Percentiles rank a stretch among this genome's conserved stretches.
Evolutionary conservation across 306 rosid genomes (phyloP).

Genomic region (Dalbergia cultrata): DNA sequence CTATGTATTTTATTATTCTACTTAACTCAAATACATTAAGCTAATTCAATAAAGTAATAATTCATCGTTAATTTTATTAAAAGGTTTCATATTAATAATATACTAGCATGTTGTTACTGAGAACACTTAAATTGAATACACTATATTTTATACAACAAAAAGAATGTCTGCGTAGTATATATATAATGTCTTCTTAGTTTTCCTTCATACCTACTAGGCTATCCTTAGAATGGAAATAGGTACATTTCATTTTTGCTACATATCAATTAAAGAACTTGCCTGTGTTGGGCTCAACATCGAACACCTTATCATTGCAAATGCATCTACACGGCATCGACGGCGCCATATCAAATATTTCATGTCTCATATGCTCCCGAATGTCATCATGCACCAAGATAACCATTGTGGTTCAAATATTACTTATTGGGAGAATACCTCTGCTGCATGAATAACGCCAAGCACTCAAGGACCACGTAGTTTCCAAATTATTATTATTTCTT

Average conservation of each 20-base stretch:
- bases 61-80: no score
- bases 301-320: constrained; percentile 43
- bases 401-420: constrained; percentile 12
- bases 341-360: constrained; percentile 35
- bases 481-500: not conserved
- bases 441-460: not conserved
- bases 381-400: constrained; percentile 16
- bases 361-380: constrained; percentile 11
- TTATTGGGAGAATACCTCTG: constrained; percentile 7
- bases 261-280: constrained; percentile 14
- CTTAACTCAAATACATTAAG: not conserved
- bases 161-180: not conserved
- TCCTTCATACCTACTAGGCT: not conserved
- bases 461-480: not conserved
- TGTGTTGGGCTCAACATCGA: constrained; percentile 23
- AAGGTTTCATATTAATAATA: no score
- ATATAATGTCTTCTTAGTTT: not conserved
- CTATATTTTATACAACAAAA: not conserved
- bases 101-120: no score
- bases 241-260: not conserved
- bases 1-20: no score
- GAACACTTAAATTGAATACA: no score
- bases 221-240: not conserved
- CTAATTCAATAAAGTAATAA: no score
- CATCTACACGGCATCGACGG: constrained; percentile 4